A percentile compares a stretch with the other conserved stretches of the same genome.
These are phyloP conservation scores for Pholiota microspora DNA, from an alignment of 768 basidiomycete genomes.

Conservation along the genomic window DNA sequence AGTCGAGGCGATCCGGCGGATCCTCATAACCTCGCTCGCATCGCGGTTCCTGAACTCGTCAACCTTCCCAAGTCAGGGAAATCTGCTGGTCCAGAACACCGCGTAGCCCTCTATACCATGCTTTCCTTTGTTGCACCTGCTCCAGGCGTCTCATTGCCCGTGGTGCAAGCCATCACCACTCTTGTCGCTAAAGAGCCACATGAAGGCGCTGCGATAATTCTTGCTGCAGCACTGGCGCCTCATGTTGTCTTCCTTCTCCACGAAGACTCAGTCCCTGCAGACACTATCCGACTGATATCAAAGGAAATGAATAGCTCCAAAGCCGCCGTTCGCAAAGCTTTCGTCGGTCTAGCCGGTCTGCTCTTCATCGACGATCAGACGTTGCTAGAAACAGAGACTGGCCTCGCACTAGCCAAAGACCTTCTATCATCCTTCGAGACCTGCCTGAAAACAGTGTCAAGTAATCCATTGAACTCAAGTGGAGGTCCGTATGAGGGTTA, in stretches of 20 bases:
- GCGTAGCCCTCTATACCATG: slow-evolving; percentile 79
- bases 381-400: slow-evolving; percentile 38
- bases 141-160: slow-evolving; percentile 30
- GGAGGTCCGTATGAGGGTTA: slow-evolving; percentile 85
- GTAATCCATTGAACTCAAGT: slow-evolving; percentile 55
- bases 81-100: slow-evolving; percentile 85
- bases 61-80: slow-evolving; percentile 80
- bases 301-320: slow-evolving; percentile 77
- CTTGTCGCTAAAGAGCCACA: slow-evolving; percentile 74
- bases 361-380: slow-evolving; percentile 50
- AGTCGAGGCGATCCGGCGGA: slow-evolving; percentile 28
- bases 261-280: slow-evolving; percentile 39
- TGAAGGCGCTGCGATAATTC: slow-evolving; percentile 56
- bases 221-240: slow-evolving; percentile 51
- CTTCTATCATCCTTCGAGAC: slow-evolving; percentile 65
- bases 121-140: slow-evolving; percentile 53
- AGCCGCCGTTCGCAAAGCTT: slow-evolving; percentile 54
- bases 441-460: slow-evolving; percentile 62
- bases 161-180: slow-evolving; percentile 43
- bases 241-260: slow-evolving; percentile 61
- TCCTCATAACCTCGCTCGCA: slow-evolving; percentile 35
- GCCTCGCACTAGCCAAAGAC: slow-evolving; percentile 48
- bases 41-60: slow-evolving; percentile 63
- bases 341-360: slow-evolving; percentile 59
- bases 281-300: slow-evolving; percentile 46